Percentiles rank a stretch among this genome's conserved stretches.
phyloP scores from a whole-genome alignment of 2,329 filamentous ascomycete species.

The Trichoderma koningii region DNA sequence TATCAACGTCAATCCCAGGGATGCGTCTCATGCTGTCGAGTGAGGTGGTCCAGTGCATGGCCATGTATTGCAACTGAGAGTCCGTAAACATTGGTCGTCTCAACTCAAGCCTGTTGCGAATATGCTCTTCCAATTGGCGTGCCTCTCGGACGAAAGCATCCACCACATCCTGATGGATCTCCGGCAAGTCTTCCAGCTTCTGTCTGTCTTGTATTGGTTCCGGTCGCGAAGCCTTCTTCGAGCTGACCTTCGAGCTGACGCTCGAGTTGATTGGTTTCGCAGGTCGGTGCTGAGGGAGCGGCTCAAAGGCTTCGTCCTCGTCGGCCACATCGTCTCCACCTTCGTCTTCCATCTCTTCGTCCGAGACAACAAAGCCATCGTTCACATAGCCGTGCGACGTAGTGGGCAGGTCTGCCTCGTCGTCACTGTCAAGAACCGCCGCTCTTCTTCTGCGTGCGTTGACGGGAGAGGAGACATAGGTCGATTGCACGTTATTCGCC shows the following conservation, averaged over 20 bases:
- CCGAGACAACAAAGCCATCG: constrained; percentile 53
- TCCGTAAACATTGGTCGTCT: constrained; percentile 68
- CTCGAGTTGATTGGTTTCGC: constrained; percentile 33
- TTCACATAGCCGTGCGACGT: constrained; percentile 51
- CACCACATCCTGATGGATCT: constrained; percentile 65
- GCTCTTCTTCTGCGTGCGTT: constrained; percentile 39
- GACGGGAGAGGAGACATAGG: constrained; percentile 57
- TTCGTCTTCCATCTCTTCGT: constrained; percentile 39
- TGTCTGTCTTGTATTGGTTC: constrained; percentile 59
- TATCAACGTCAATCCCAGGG: constrained; percentile 61
- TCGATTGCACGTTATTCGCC: constrained; percentile 46
- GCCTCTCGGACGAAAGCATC: constrained; percentile 65
- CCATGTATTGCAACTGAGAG: constrained; percentile 71
- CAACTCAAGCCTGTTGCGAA: constrained; percentile 61
- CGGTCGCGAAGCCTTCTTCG: constrained; percentile 46
- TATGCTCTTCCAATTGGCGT: constrained; percentile 58
- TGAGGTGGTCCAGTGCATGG: constrained; percentile 65
- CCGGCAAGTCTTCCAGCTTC: constrained; percentile 55
- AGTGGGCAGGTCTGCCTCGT: constrained; percentile 44
- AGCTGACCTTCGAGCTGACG: constrained; percentile 37
- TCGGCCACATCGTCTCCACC: constrained; percentile 39
- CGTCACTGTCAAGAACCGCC: constrained; percentile 27
- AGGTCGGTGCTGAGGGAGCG: constrained; percentile 44
- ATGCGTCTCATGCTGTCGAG: constrained; percentile 65
- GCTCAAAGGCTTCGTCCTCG: constrained; percentile 52